These are phyloP conservation scores for Priceomyces castillae DNA, from an alignment of 805 yeast genomes.

Conservation along the genomic window DNA sequence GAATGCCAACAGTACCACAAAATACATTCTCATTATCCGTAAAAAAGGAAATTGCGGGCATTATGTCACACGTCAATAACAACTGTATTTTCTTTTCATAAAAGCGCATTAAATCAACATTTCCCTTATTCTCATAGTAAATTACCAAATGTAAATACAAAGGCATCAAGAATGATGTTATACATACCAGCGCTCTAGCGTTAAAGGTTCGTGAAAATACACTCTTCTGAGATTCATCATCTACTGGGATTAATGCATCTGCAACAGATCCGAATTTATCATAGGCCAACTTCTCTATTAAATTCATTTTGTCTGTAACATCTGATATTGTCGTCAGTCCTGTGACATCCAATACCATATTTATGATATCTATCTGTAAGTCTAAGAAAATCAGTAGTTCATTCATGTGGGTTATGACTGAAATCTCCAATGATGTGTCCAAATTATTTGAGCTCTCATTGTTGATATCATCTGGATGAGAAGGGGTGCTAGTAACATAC, in stretches of 20 bases:
- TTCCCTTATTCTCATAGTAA: conserved; percentile 34
- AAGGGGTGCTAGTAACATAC: conserved; percentile 5
- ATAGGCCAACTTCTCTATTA: conserved; percentile 33
- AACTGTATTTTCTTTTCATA: conserved; percentile 29
- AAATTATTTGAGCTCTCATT: too few species aligned
- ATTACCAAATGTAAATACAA: conserved; percentile 41
- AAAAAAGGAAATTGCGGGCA: conserved; percentile 22
- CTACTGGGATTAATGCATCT: conserved; percentile 15
- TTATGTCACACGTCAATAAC: conserved; percentile 19
- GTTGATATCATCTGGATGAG: too few species aligned
- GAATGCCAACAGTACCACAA: conserved; percentile 30
- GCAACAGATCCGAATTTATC: conserved; percentile 27
- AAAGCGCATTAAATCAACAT: conserved; percentile 26
- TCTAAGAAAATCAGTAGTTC: not conserved
- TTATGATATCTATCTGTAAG: not conserved
- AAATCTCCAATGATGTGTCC: too few species aligned
- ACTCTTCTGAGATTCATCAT: not conserved
- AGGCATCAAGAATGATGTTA: conserved; percentile 34
- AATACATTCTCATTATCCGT: conserved; percentile 13
- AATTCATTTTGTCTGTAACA: conserved; percentile 31
- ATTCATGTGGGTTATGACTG: too few species aligned
- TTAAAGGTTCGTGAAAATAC: conserved; percentile 11
- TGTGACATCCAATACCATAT: conserved; percentile 38
- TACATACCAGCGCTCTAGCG: conserved; percentile 26
- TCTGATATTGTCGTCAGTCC: conserved; percentile 35